Evolutionary conservation across 1,284 basidiomycete species (phyloP), one percentile per base, ranked within the genome.

Genomic region (Fomitopsis palustris): DNA sequence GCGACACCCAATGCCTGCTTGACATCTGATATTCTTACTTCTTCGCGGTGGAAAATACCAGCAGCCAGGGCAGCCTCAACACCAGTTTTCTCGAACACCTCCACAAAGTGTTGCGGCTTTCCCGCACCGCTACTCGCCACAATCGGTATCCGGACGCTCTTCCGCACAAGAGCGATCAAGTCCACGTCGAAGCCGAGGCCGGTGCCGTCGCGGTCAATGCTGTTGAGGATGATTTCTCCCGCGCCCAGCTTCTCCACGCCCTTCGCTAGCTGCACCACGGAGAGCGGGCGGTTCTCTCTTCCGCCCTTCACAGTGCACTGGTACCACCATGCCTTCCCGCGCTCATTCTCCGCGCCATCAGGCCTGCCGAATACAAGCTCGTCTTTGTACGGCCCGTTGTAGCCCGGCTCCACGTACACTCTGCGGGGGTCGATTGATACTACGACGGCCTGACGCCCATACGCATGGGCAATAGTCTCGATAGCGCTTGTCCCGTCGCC

Each of bases 361-460:
- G 78, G 69, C 57, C 77, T 73, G 35, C 87, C 84, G 43, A 78
- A 75, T 17, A 93, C 74, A 42, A 96, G 78, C 69, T 93, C 88
- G 39, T 83, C 78, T 61, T 79, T 80, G 74, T 86, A 85, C 9
- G 85, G 83, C 41, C 93, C 93, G 62, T 87, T 78, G 65, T 86
- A 92, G 29, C 75, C 71, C 0, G 83, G 79, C 65, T 90, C 84
- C 65, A 97, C 87, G 76, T 95, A 98, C 19, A 91, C 92, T 52
- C 95, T 81, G 65, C 89, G 88, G 2, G 97, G 97, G 78, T 99
- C 97, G 66, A 99, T 87, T 41, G 95, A 98, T 29, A 99, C 96
- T 14, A 99, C 97, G 55, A 99, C 95, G 1, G 97, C 97, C 73
- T 99, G 96, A 10, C 86, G 84, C n/a, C 97, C 97, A 74, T 99